Conservation (phyloP, 2,329 filamentous ascomycete genomes). For the Scedosporium aurantiacum region DNA sequence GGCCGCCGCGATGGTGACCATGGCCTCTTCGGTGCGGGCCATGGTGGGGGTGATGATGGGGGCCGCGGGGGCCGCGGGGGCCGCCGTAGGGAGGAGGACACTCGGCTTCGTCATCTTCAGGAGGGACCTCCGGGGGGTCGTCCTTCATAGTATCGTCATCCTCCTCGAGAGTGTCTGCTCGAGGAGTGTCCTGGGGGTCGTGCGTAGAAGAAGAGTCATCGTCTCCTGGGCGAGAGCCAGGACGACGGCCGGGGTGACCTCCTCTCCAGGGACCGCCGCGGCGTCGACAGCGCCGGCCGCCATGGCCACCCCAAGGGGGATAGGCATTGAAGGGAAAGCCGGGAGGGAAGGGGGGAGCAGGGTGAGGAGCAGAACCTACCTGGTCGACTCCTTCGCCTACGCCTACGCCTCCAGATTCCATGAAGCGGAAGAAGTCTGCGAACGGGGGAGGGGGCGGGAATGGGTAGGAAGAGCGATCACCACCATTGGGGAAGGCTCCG, state of each 20-base stretch:
- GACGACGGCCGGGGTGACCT: slow-evolving; percentile 12
- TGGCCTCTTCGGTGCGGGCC: slow-evolving; percentile 10
- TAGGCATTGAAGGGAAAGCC: slow-evolving; percentile 9
- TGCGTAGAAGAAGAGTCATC: slow-evolving; percentile 9
- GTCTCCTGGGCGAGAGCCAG: slow-evolving; percentile 14
- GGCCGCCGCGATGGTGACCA: slow-evolving; percentile 13
- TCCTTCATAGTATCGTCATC: slow-evolving; percentile 10
- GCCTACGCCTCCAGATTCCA: neutral
- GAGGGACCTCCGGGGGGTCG: neutral
- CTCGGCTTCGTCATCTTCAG: slow-evolving; percentile 9
- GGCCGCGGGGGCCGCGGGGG: slow-evolving; percentile 16
- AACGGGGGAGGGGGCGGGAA: neutral
- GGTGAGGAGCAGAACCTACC: slow-evolving; percentile 20
- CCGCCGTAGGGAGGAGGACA: slow-evolving; percentile 14
- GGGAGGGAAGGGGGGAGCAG: slow-evolving; percentile 20
- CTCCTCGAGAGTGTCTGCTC: slow-evolving; percentile 10
- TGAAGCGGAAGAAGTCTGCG: slow-evolving; percentile 2
- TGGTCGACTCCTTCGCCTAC: slow-evolving; percentile 3
- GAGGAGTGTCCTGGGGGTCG: slow-evolving; percentile 6
- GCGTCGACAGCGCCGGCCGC: slow-evolving; percentile 9
- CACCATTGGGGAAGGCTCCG: neutral
- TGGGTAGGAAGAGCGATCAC: neutral
- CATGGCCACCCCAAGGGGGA: slow-evolving; percentile 7
- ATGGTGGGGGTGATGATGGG: slow-evolving; percentile 13
- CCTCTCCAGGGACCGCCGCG: slow-evolving; percentile 9